Percentiles rank a stretch among this genome's conserved stretches.
These are phyloP conservation scores for Podospora fimiseda DNA, from an alignment of 495 filamentous ascomycete genomes.

Conservation along the genomic window DNA sequence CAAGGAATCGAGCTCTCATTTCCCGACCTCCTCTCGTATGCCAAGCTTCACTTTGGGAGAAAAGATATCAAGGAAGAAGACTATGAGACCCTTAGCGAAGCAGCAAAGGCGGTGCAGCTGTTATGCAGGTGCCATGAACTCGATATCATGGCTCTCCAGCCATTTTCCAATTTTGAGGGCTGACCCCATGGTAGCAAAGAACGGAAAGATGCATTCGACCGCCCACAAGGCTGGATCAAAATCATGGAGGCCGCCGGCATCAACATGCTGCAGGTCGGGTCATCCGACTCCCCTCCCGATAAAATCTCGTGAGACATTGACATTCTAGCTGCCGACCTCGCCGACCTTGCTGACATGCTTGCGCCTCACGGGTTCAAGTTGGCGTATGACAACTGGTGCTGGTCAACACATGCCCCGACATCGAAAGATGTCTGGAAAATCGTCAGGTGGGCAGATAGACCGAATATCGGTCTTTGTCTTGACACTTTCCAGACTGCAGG, in stretches of 20 bases:
- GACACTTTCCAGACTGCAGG: slow-evolving; percentile 79
- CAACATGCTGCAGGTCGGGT: slow-evolving; percentile 74
- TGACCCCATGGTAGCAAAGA: slow-evolving; percentile 54
- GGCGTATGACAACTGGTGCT: slow-evolving; percentile 84
- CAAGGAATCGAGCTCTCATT: slow-evolving; percentile 67
- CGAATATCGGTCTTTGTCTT: slow-evolving; percentile 69
- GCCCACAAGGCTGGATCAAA: slow-evolving; percentile 62
- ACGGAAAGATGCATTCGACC: slow-evolving; percentile 57
- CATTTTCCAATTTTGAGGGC: slow-evolving; percentile 76
- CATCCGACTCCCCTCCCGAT: slow-evolving; percentile 58
- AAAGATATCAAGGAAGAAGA: slow-evolving; percentile 47
- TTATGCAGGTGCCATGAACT: slow-evolving; percentile 49
- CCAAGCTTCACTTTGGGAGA: slow-evolving; percentile 41
- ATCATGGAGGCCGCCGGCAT: slow-evolving; percentile 67
- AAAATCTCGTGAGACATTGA: slow-evolving; percentile 45
- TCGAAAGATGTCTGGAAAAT: slow-evolving; percentile 68
- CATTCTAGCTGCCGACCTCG: slow-evolving; percentile 54
- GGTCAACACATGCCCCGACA: slow-evolving; percentile 62
- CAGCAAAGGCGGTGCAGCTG: slow-evolving; percentile 45
- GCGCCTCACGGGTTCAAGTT: slow-evolving; percentile 50
- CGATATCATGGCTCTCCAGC: slow-evolving; percentile 67
- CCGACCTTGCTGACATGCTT: slow-evolving; percentile 57
- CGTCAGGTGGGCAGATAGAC: slow-evolving; percentile 50
- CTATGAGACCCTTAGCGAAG: slow-evolving; percentile 47
- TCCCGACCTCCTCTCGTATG: slow-evolving; percentile 66